Base-by-base conservation (phyloP, 2,329 filamentous ascomycete species). In the Gremmenia infestans region DNA sequence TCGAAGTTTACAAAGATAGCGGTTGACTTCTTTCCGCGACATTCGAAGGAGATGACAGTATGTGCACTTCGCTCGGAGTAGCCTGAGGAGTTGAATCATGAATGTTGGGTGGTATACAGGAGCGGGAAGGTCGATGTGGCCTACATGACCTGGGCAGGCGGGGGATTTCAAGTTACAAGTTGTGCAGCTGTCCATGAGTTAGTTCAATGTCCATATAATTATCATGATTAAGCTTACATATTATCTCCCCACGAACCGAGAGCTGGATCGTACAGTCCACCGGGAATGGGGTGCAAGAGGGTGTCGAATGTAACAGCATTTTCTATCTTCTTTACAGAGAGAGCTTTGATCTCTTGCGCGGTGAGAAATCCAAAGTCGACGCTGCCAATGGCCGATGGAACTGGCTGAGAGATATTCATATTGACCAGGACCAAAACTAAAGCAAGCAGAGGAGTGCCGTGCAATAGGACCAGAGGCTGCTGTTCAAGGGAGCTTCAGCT, bases 71-170 rank as follows among this genome's bases (percentile, higher is more conserved):
- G 90, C 88, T 65, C 91, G 86, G 19, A 99, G 80, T 47, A 99
- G 78, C 46, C 89, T 87, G 61, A 95, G 82, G 52, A 92, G 82
- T 71, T 97, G 92, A 70, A 97, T 92, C 78, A 99, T 88, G 69
- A 97, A 97, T 2, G 91, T 88, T n/a, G 93, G 90, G 72, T 99
- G 93, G 71, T 97, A 99, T 52, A 97, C 89, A 48, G 89, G 90
- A 12, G 92, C 87, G 14, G 94, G 92, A 12, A 99, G 85, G 66
- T 97, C 91, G 71, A 99, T 96, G 70, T 99, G 94, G 52, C 94
- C 95, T 57, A 88, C 83, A 76, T 99, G 95, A 55, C 95, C 95
- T 6, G 93, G 91, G 71, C 95, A 99, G 65, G 83, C 83, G 68
- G 85, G 81, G 59, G 86, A 86, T 68, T 86, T 88, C 63, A 96